Conservation (phyloP, 1,284 basidiomycete genomes). For the Puccinia coronata region DNA sequence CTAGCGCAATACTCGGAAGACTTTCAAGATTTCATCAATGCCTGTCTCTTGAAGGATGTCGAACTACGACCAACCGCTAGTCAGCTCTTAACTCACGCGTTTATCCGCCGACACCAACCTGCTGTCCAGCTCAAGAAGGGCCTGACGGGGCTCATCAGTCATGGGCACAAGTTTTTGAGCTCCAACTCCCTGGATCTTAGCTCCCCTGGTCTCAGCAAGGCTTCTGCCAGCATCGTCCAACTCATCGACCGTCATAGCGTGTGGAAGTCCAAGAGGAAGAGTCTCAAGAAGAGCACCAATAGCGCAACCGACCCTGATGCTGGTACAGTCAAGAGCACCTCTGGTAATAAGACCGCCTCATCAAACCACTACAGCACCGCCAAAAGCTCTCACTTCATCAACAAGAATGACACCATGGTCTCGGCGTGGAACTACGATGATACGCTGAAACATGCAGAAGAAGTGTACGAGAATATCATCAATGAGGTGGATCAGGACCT, state of each 20-base stretch:
- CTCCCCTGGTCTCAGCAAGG: constrained; percentile 11
- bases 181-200: background rate
- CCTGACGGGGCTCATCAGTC: constrained; percentile 33
- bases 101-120: constrained; percentile 74
- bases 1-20: constrained; percentile 67
- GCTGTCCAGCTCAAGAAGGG: background rate
- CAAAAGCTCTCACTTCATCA: constrained; percentile 57
- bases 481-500: constrained; percentile 51
- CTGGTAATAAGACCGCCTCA: constrained; percentile 69
- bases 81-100: constrained; percentile 86
- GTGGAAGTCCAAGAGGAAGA: constrained; percentile 53
- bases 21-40: constrained; percentile 89
- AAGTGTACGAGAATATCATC: constrained; percentile 59
- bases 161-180: constrained; percentile 37
- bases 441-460: constrained; percentile 64
- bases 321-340: constrained; percentile 47
- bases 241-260: constrained; percentile 68
- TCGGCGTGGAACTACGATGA: constrained; percentile 64
- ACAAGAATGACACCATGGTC: constrained; percentile 1
- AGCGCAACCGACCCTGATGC: constrained; percentile 34
- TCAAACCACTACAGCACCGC: constrained; percentile 97
- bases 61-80: constrained; percentile 82
- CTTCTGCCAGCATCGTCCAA: constrained; percentile 68
- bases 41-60: constrained; percentile 91
- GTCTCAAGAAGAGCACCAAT: constrained; percentile 30